phyloP scores from a whole-genome alignment of 2,329 filamentous ascomycete genomes.

The Penicillium occitanis region DNA sequence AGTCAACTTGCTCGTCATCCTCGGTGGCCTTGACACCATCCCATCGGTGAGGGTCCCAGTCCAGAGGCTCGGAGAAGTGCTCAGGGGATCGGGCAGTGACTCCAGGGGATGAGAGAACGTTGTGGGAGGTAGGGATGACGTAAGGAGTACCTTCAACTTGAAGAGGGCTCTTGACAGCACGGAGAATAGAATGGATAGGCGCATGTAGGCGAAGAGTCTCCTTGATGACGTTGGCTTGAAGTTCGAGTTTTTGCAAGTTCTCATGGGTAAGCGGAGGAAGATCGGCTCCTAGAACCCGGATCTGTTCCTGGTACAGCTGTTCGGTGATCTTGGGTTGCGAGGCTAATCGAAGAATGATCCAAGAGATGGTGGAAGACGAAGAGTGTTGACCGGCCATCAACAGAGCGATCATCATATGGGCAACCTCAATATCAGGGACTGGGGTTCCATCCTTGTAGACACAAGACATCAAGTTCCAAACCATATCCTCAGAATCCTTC shows the following conservation, averaged over 20 bases:
- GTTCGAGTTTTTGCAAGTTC: constrained; percentile 59
- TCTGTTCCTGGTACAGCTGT: constrained; percentile 68
- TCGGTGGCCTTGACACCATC: constrained; percentile 44
- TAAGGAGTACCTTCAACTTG: constrained; percentile 58
- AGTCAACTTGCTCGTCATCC: constrained; percentile 59
- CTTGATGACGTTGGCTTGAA: constrained; percentile 65
- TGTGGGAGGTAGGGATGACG: constrained; percentile 74
- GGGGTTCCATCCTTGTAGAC: constrained; percentile 70
- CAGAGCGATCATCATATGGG: constrained; percentile 83
- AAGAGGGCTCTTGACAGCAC: constrained; percentile 68
- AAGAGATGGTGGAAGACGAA: constrained; percentile 72
- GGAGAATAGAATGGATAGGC: constrained; percentile 72
- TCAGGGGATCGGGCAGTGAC: constrained; percentile 59
- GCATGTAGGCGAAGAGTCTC: constrained; percentile 71
- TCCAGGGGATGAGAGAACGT: constrained; percentile 77
- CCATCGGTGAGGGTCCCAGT: constrained; percentile 65
- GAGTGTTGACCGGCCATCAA: constrained; percentile 84
- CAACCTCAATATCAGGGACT: constrained; percentile 72
- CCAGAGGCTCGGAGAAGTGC: constrained; percentile 60
- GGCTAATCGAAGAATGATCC: constrained; percentile 74
- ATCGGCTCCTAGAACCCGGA: constrained; percentile 52
- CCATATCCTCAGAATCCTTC: constrained; percentile 64
- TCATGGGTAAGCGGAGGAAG: constrained; percentile 60
- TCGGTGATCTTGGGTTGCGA: constrained; percentile 68
- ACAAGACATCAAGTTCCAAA: constrained; percentile 75